A percentile compares a stretch with the other conserved stretches of the same genome.
phyloP scores from a whole-genome alignment of 805 yeast genomes.

The Yarrowia sp. region DNA sequence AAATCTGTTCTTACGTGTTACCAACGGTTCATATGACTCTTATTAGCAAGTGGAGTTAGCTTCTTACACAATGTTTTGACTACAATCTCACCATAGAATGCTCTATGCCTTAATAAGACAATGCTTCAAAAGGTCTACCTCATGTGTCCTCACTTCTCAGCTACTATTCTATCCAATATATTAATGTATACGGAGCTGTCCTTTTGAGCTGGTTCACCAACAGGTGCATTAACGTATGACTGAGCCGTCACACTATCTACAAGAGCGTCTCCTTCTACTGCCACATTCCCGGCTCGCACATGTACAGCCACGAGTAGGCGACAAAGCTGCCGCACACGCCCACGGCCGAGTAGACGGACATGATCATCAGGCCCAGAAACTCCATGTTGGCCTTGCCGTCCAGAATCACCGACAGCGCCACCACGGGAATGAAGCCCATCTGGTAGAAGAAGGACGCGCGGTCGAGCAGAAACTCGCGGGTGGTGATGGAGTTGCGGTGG shows the following conservation, averaged over 20 bases:
- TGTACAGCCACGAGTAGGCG: slow-evolving; percentile 86
- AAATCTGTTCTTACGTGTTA: no score
- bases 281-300: slow-evolving; percentile 66
- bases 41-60: no score
- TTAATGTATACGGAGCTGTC: neutral
- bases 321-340: slow-evolving; percentile 90
- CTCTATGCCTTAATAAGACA: no score
- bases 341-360: slow-evolving; percentile 83
- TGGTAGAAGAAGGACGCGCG: slow-evolving; percentile 71
- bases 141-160: no score
- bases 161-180: no score
- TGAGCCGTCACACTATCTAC: no score
- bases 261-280: neutral
- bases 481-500: slow-evolving; percentile 40
- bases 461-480: slow-evolving; percentile 66
- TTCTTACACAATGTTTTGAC: no score
- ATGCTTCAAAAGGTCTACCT: no score
- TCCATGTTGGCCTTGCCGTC: slow-evolving; percentile 63
- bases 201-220: no score
- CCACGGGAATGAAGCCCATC: slow-evolving; percentile 70
- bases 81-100: no score
- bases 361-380: slow-evolving; percentile 78
- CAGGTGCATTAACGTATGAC: no score
- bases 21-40: no score
- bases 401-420: slow-evolving; percentile 63